Evolutionary conservation across 1,284 basidiomycete genomes (phyloP), one percentile per base, ranked within the genome.

Genomic region (Cryptococcus jaspeensis): DNA sequence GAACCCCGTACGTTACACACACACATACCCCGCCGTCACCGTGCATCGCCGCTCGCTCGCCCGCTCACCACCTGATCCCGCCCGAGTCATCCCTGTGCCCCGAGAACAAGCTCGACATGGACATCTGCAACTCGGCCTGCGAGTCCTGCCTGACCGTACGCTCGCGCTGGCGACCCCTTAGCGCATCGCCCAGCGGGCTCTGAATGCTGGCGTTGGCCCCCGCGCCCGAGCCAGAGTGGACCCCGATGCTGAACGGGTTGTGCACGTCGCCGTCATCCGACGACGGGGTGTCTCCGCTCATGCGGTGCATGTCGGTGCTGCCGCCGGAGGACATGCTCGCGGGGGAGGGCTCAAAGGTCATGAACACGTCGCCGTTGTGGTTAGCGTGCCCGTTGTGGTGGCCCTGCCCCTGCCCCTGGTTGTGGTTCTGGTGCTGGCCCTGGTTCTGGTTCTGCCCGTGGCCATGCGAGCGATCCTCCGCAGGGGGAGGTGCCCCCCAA

Each of bases 271-370:
- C 58, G 23, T 65, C 63, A 4, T 61, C 57, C 8, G 62, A 63
- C 5, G 57, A 32, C 23, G 56, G 35, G 50, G 63, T 36, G 54
- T 58, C 45, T 8, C 56, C 58, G 55, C 59, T 66, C 15, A 67
- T 67, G 39, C 69, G 63, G 37, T 66, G 62, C 11, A 64, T 38
- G 46, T 64, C 59, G 40, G 55, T 52, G 6, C 39, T 49, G 12
- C 59, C 58, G 6, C 53, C 58, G 3, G 69, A 64, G 0, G 70
- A 71, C 1, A 56, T 50, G 9, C 68, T 62, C 35, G 48, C n/a
- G 1, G 70, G 70, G 0, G 70, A 72, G 1, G 70, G 58, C 38
- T 72, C 65, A 35, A 66, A 72, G 13, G 53, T 28, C 41, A 72
- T 68, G 23, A 69, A 50, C 36, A 64, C 56, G 43, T 60, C 59